These are phyloP conservation scores for Aspergillus cavernicola DNA, from an alignment of 495 filamentous ascomycete genomes.

Conservation along the genomic window DNA sequence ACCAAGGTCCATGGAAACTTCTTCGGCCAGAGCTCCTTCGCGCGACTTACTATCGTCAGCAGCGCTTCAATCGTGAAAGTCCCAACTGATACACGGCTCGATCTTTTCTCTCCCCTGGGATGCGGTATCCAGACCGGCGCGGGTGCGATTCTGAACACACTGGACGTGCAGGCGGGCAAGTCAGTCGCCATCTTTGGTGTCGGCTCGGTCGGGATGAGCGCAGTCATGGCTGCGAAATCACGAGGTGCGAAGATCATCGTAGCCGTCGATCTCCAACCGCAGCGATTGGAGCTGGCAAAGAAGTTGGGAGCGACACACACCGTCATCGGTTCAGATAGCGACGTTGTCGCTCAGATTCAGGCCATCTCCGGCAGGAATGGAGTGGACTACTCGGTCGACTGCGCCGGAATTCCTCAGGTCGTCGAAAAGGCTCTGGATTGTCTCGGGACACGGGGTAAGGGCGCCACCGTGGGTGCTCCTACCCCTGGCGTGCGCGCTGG, in stretches of 20 bases:
- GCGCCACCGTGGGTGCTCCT: slow-evolving; percentile 13
- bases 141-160: slow-evolving; percentile 30
- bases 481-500: slow-evolving; percentile 9
- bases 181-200: slow-evolving; percentile 30
- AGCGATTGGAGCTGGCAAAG: slow-evolving; percentile 29
- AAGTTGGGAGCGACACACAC: slow-evolving; percentile 35
- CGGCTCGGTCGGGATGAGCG: slow-evolving; percentile 32
- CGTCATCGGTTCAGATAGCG: neutral
- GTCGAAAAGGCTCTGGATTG: slow-evolving; percentile 16
- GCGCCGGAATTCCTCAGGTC: slow-evolving; percentile 12
- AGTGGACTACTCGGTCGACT: slow-evolving; percentile 16
- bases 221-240: slow-evolving; percentile 23
- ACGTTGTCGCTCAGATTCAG: slow-evolving; percentile 2
- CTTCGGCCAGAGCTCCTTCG: slow-evolving; percentile 36
- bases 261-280: slow-evolving; percentile 31
- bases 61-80: slow-evolving; percentile 24
- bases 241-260: slow-evolving; percentile 19
- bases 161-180: slow-evolving; percentile 14
- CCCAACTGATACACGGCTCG: slow-evolving; percentile 14
- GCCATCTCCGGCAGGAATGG: slow-evolving; percentile 1
- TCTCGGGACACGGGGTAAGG: slow-evolving; percentile 14
- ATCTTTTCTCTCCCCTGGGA: slow-evolving; percentile 32
- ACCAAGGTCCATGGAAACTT: slow-evolving; percentile 23
- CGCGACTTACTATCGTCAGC: slow-evolving; percentile 23
- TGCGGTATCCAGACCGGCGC: slow-evolving; percentile 42